phyloP scores from a whole-genome alignment of 2,329 filamentous ascomycete genomes.

The Fusarium multiceps region DNA sequence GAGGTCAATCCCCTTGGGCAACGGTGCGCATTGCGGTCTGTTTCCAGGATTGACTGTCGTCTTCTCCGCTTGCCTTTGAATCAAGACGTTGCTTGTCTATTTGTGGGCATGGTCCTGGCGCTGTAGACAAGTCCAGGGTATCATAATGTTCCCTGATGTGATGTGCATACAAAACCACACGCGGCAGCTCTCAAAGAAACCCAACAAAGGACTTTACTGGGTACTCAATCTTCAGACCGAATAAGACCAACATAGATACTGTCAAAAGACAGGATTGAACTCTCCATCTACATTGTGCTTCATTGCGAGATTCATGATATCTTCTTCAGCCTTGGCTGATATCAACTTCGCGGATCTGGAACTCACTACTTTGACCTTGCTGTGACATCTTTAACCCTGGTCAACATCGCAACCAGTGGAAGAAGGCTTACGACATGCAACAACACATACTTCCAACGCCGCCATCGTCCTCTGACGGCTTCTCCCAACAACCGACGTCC shows the following conservation, averaged over 20 bases:
- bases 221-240: constrained; percentile 21
- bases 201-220: constrained; percentile 38
- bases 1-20: constrained; percentile 31
- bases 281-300: constrained; percentile 23
- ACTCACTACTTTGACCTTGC: background rate
- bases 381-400: background rate
- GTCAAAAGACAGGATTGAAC: constrained; percentile 35
- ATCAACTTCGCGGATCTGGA: constrained; percentile 2
- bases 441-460: constrained; percentile 58
- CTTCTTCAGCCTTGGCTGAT: background rate
- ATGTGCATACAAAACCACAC: constrained; percentile 37
- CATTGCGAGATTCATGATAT: constrained; percentile 7
- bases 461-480: constrained; percentile 51
- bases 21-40: constrained; percentile 39
- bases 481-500: constrained; percentile 19
- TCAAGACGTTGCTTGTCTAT: constrained; percentile 44
- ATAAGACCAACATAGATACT: constrained; percentile 40
- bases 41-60: constrained; percentile 33
- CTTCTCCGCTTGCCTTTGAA: constrained; percentile 32
- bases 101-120: constrained; percentile 43
- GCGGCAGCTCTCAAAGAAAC: constrained; percentile 43
- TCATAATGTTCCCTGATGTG: constrained; percentile 23
- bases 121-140: constrained; percentile 31
- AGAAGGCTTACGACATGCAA: constrained; percentile 49
- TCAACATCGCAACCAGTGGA: constrained; percentile 2